phyloP scores from a whole-genome alignment of 768 basidiomycete genomes.

The Lactarius tabidus region DNA sequence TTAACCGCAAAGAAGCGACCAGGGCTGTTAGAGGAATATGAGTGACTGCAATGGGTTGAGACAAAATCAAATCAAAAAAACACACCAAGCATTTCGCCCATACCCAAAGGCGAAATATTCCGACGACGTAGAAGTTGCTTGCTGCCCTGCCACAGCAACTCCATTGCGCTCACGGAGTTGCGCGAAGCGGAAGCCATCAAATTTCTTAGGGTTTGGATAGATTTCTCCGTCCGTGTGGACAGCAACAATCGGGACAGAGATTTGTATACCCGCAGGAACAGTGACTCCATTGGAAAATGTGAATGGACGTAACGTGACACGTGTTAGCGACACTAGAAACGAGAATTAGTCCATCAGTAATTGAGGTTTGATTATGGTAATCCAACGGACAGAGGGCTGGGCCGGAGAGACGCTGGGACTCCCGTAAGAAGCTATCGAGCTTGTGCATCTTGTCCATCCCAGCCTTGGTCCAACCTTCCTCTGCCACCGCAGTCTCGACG shows the following conservation, averaged over 20 bases:
- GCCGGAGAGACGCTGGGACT: slow-evolving; percentile 22
- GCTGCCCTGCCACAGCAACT: slow-evolving; percentile 23
- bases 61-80: too few relatives aligned
- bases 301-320: slow-evolving; percentile 29
- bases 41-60: neutral
- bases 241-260: slow-evolving; percentile 32
- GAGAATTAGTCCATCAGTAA: neutral
- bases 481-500: slow-evolving; percentile 18
- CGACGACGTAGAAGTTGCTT: slow-evolving; percentile 29
- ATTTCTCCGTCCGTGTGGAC: slow-evolving; percentile 41
- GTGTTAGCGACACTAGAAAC: slow-evolving; percentile 22
- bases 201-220: slow-evolving; percentile 40
- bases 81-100: too few relatives aligned
- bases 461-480: slow-evolving; percentile 24
- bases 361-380: neutral
- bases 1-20: slow-evolving; percentile 29
- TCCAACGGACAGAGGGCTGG: slow-evolving; percentile 10
- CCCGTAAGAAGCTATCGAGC: slow-evolving; percentile 30
- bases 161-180: slow-evolving; percentile 28
- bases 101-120: slow-evolving; percentile 34
- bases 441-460: slow-evolving; percentile 26
- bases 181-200: slow-evolving; percentile 42
- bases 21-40: slow-evolving; percentile 21
- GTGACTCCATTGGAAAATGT: slow-evolving; percentile 36
- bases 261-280: slow-evolving; percentile 38